Evolutionary conservation across 768 basidiomycete genomes (phyloP).

Genomic region (Russula sp.): DNA sequence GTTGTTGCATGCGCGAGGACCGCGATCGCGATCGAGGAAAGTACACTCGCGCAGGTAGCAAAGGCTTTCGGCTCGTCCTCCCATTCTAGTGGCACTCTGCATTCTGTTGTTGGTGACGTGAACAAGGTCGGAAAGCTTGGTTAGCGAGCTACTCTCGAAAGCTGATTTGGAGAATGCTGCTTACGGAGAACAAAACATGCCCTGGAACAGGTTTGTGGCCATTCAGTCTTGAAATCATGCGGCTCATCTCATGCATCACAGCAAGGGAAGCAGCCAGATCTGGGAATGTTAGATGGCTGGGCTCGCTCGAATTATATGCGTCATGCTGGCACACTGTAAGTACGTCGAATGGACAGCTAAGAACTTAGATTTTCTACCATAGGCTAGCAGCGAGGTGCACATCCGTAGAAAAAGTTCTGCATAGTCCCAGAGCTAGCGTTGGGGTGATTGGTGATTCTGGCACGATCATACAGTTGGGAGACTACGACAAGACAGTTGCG

Average conservation of each 20-base stretch:
- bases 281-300: slow-evolving; percentile 27
- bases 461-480: too few relatives aligned
- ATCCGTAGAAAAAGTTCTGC: slow-evolving; percentile 51
- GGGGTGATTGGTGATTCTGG: slow-evolving; percentile 29
- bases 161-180: slow-evolving; percentile 35
- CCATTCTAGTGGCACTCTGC: slow-evolving; percentile 41
- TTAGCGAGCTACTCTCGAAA: slow-evolving; percentile 59
- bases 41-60: slow-evolving; percentile 54
- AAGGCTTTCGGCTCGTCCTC: slow-evolving; percentile 61
- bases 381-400: slow-evolving; percentile 65
- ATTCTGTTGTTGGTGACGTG: slow-evolving; percentile 29
- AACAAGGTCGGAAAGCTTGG: slow-evolving; percentile 48
- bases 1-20: slow-evolving; percentile 63
- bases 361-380: slow-evolving; percentile 40
- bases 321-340: slow-evolving; percentile 36
- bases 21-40: slow-evolving; percentile 72
- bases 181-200: slow-evolving; percentile 73
- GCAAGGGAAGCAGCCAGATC: slow-evolving; percentile 46
- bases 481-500: neutral
- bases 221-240: slow-evolving; percentile 40
- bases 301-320: slow-evolving; percentile 53
- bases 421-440: slow-evolving; percentile 41
- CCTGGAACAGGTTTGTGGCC: slow-evolving; percentile 42
- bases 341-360: neutral
- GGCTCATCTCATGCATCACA: slow-evolving; percentile 64